A percentile compares a stretch with the other conserved stretches of the same genome.
Conservation (phyloP, 2,329 filamentous ascomycete genomes). For the Trichoderma brevicompactum region DNA sequence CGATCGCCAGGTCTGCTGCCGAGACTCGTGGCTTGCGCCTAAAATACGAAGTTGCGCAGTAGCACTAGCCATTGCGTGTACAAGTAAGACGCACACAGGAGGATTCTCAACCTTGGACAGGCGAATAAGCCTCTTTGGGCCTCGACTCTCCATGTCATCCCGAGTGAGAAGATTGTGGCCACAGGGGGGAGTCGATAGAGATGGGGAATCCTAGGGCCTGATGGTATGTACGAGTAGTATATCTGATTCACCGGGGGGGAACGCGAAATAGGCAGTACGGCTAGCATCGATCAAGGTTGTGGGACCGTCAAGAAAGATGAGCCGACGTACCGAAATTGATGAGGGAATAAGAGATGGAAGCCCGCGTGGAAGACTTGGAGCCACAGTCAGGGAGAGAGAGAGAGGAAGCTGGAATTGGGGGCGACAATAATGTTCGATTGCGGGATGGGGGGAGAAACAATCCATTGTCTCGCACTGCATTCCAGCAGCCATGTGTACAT, state of each 20-base stretch:
- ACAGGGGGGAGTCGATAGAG: not conserved
- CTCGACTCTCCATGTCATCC: conserved; percentile 1
- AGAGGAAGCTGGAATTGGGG: not conserved
- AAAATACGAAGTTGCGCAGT: conserved; percentile 10
- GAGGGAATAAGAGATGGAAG: conserved; percentile 13
- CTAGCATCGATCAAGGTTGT: conserved; percentile 17
- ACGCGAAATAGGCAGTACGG: conserved; percentile 14
- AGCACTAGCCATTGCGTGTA: not conserved
- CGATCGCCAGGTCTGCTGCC: not conserved
- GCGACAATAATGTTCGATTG: not conserved
- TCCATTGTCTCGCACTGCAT: not conserved
- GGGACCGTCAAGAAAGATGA: conserved; percentile 7
- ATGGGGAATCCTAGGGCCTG: not conserved
- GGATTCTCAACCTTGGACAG: not conserved
- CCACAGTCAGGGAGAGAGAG: too few relatives aligned
- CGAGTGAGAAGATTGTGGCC: not conserved
- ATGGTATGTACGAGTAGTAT: not conserved
- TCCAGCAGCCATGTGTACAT: not conserved
- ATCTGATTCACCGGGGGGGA: conserved; percentile 19
- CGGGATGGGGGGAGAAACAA: not conserved
- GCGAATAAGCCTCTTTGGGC: not conserved
- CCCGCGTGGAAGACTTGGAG: not conserved
- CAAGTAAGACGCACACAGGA: not conserved
- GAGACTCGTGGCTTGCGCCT: conserved; percentile 3
- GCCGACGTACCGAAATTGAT: conserved; percentile 15